A percentile compares a stretch with the other conserved stretches of the same genome.
phyloP scores from a whole-genome alignment of 192 early-diverging fungal genomes.

The Chytriomyces hyalinus region DNA sequence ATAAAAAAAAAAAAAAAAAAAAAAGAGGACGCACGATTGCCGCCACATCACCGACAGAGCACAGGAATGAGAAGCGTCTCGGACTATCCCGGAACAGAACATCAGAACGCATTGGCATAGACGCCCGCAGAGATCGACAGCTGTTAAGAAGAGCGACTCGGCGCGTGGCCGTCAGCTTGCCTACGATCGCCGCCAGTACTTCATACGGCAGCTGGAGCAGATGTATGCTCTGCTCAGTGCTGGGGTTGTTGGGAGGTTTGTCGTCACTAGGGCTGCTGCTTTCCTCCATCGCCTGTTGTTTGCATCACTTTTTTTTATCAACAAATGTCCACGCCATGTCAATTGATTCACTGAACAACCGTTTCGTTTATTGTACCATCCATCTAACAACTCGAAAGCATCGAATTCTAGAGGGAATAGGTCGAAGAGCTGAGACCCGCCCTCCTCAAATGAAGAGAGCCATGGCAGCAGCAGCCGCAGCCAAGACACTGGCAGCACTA shows the following conservation, averaged over 20 bases:
- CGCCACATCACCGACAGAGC: neutral
- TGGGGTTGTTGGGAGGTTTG: neutral
- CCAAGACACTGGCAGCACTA: too few relatives aligned
- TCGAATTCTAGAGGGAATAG: too few relatives aligned
- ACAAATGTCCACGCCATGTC: too few relatives aligned
- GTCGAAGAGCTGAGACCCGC: too few relatives aligned
- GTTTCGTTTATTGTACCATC: too few relatives aligned
- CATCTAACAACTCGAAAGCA: too few relatives aligned
- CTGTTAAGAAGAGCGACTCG: constrained; percentile 5
- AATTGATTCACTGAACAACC: too few relatives aligned
- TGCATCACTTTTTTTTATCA: neutral
- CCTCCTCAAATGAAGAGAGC: too few relatives aligned
- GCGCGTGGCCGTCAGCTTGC: neutral
- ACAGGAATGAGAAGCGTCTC: neutral
- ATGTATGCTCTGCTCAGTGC: neutral
- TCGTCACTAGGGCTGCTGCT: neutral
- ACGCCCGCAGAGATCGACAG: neutral
- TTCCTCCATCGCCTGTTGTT: neutral
- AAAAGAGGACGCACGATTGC: neutral
- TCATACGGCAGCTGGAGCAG: constrained; percentile 9
- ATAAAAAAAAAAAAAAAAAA: too few relatives aligned
- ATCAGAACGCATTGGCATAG: neutral
- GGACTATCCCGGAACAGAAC: neutral
- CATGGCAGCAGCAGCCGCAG: too few relatives aligned
- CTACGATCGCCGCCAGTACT: constrained; percentile 3